A percentile compares a stretch with the other conserved stretches of the same genome.
Evolutionary conservation across 2,329 filamentous ascomycete genomes (phyloP).

Genomic region (Penicillium fuscoglaucum): DNA sequence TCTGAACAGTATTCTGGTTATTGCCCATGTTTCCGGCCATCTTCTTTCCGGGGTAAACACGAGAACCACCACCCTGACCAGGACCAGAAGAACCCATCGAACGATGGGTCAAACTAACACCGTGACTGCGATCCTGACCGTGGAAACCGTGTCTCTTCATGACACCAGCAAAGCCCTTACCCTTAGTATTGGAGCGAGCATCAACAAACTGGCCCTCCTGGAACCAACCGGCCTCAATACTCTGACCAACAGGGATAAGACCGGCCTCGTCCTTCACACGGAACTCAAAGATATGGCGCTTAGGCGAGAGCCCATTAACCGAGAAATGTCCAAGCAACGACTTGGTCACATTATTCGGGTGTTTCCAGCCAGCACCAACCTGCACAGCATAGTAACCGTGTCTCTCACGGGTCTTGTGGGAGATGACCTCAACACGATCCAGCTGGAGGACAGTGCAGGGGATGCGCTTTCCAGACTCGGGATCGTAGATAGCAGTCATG

Average conservation of each 20-base stretch:
- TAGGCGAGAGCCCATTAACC: slow-evolving; percentile 75
- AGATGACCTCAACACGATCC: slow-evolving; percentile 85
- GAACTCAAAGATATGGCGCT: slow-evolving; percentile 83
- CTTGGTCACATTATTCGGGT: slow-evolving; percentile 73
- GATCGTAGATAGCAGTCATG: slow-evolving; percentile 88
- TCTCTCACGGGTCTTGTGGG: slow-evolving; percentile 74
- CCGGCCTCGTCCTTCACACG: slow-evolving; percentile 73
- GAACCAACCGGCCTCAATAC: slow-evolving; percentile 87
- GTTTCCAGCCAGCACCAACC: slow-evolving; percentile 74
- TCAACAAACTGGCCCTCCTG: slow-evolving; percentile 87
- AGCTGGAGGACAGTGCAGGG: slow-evolving; percentile 92
- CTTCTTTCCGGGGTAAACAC: slow-evolving; percentile 93
- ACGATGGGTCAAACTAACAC: slow-evolving; percentile 91
- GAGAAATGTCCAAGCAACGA: slow-evolving; percentile 88
- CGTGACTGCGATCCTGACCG: slow-evolving; percentile 89
- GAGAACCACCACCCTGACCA: slow-evolving; percentile 86
- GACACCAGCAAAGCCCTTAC: slow-evolving; percentile 92
- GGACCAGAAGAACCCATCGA: slow-evolving; percentile 87
- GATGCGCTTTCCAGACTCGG: slow-evolving; percentile 70
- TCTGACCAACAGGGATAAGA: slow-evolving; percentile 71
- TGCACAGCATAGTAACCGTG: slow-evolving; percentile 96
- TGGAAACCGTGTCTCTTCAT: slow-evolving; percentile 95
- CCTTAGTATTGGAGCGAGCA: slow-evolving; percentile 73
- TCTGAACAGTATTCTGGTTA: slow-evolving; percentile 84
- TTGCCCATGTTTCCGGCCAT: slow-evolving; percentile 97